Percentiles rank a stretch among this genome's conserved stretches.
phyloP scores from a whole-genome alignment of 2,329 filamentous ascomycete species.

The Pseudogymnoascus sp. region DNA sequence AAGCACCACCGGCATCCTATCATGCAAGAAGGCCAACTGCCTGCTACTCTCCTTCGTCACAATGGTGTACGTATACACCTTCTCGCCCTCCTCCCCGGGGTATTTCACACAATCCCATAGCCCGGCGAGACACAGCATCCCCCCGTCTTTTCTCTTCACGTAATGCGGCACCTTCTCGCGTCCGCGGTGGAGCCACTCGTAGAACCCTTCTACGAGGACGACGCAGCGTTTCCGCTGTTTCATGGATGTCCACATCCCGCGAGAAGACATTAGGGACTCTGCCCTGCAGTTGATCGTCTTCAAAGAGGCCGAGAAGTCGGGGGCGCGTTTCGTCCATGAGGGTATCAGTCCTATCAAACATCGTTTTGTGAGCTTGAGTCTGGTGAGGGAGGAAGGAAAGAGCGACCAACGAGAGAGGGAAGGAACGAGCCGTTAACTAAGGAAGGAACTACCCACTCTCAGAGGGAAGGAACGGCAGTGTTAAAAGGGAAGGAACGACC shows the following conservation, averaged over 20 bases:
- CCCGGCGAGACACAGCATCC: conserved; percentile 76
- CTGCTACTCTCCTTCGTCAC: conserved; percentile 84
- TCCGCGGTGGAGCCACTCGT: conserved; percentile 82
- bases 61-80: conserved; percentile 81
- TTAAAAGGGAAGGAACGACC: not conserved
- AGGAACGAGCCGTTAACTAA: not conserved
- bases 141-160: conserved; percentile 70
- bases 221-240: conserved; percentile 84
- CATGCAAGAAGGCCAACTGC: conserved; percentile 78
- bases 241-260: conserved; percentile 88
- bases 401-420: not conserved
- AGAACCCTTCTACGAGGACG: conserved; percentile 85
- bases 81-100: conserved; percentile 56
- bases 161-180: conserved; percentile 83
- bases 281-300: conserved; percentile 94
- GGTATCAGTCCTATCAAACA: conserved; percentile 59
- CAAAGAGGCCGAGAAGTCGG: conserved; percentile 68
- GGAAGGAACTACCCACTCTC: not conserved
- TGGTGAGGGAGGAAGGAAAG: not conserved
- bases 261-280: conserved; percentile 67
- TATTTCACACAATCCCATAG: conserved; percentile 84
- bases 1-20: conserved; percentile 91
- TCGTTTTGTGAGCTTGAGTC: not conserved
- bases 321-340: conserved; percentile 82
- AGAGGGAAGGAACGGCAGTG: not conserved